phyloP scores from a whole-genome alignment of 129 eudicot species.

The Artemisia annua region DNA sequence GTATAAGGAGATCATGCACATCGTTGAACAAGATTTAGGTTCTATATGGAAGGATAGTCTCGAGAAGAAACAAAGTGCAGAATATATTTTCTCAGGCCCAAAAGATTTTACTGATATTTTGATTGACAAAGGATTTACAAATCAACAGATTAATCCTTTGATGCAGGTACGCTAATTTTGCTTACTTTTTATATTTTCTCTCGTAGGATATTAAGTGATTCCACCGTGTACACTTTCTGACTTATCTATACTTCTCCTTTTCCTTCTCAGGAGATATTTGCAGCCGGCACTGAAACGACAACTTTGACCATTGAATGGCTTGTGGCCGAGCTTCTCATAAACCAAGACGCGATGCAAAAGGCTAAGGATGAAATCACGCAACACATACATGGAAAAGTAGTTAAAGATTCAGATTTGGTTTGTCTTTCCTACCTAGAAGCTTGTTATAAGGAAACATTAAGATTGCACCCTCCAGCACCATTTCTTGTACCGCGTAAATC shows the following conservation, averaged over 20 bases:
- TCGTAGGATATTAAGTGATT: no score
- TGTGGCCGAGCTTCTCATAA: conserved; percentile 35
- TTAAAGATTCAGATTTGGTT: conserved; percentile 35
- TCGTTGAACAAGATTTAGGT: conserved; percentile 12
- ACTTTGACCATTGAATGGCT: conserved; percentile 36
- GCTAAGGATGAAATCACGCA: conserved; percentile 30
- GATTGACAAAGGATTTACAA: conserved; percentile 32
- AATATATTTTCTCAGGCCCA: neutral
- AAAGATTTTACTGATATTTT: conserved; percentile 29
- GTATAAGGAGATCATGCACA: conserved; percentile 25
- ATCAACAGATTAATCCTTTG: conserved; percentile 30
- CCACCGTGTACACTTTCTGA: neutral
- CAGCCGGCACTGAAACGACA: conserved; percentile 39
- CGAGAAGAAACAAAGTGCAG: conserved; percentile 13
- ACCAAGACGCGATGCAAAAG: conserved; percentile 25
- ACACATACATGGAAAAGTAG: conserved; percentile 11
- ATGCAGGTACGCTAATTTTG: conserved; percentile 17
- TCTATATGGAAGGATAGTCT: conserved; percentile 34
- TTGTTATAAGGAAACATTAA: conserved; percentile 38
- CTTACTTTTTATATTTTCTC: neutral
- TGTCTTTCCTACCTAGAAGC: conserved; percentile 38
- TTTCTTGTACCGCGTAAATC: conserved; percentile 36
- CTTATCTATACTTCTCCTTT: neutral
- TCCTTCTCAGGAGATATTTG: conserved; percentile 32
- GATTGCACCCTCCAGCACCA: conserved; percentile 50